These are phyloP conservation scores for Podila minutissima DNA, from an alignment of 192 early-diverging fungal genomes.

Conservation along the genomic window DNA sequence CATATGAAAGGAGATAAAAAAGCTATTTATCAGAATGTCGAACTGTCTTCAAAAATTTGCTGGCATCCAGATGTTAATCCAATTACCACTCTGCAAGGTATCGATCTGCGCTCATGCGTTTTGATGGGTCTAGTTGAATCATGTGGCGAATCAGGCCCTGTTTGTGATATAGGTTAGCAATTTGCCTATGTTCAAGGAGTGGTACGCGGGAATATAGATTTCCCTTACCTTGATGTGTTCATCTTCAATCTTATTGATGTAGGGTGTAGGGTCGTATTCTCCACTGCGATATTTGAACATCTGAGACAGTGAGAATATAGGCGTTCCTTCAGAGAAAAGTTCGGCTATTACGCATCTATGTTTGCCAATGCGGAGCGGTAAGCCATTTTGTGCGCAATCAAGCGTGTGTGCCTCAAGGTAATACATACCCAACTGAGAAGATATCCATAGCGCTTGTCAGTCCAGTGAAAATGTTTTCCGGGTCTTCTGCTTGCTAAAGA, in stretches of 20 bases:
- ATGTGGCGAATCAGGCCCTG: slow-evolving; percentile 84
- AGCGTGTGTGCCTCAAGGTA: background rate
- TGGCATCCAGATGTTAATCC: background rate
- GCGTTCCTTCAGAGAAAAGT: slow-evolving; percentile 91
- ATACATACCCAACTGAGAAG: slow-evolving; percentile 86
- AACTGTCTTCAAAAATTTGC: background rate
- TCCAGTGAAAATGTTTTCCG: slow-evolving; percentile 44
- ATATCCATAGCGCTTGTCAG: slow-evolving; percentile 92
- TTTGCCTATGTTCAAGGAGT: background rate
- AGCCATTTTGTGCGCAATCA: background rate
- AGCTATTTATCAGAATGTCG: background rate
- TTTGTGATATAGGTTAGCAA: no score
- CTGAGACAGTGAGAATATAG: slow-evolving; percentile 92
- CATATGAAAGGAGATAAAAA: background rate
- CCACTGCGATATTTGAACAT: slow-evolving; percentile 89
- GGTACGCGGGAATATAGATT: background rate
- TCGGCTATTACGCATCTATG: slow-evolving; percentile 87
- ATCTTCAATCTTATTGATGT: slow-evolving; percentile 88
- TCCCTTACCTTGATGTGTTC: slow-evolving; percentile 70
- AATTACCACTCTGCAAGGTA: slow-evolving; percentile 80
- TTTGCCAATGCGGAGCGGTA: background rate
- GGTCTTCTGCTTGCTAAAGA: slow-evolving; percentile 26
- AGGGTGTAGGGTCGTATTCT: slow-evolving; percentile 73
- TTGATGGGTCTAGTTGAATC: slow-evolving; percentile 85
- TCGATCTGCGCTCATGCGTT: slow-evolving; percentile 76